Evolutionary conservation across 169 alveolate species (phyloP).

Genomic region (Plasmodium yoelii): DNA sequence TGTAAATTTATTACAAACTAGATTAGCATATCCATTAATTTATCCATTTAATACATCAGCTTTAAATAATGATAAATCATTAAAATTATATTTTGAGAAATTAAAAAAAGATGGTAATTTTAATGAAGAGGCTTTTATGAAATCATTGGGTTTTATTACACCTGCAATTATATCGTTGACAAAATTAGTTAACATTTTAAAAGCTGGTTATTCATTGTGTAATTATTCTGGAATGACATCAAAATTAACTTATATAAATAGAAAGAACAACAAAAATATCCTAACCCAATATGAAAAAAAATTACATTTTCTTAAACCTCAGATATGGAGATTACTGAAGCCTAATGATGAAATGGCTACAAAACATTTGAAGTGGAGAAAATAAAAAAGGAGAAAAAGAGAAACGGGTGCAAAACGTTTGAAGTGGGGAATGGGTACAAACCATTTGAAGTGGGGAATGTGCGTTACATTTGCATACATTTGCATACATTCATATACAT

Average conservation of each 20-base stretch:
- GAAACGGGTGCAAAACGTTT: too few species aligned
- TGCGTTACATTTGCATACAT: too few species aligned
- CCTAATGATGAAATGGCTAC: conserved; percentile 90
- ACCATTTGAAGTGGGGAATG: too few species aligned
- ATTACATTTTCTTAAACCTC: conserved; percentile 82
- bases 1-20: conserved; percentile 77
- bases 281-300: conserved; percentile 60
- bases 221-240: conserved; percentile 35
- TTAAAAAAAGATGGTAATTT: conserved; percentile 67
- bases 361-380: conserved; percentile 88
- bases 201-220: conserved; percentile 76
- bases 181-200: conserved; percentile 65
- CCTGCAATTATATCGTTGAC: conserved; percentile 70
- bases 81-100: conserved; percentile 56
- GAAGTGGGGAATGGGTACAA: too few species aligned
- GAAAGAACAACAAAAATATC: conserved; percentile 12
- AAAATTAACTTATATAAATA: conserved; percentile 32
- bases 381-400: conserved; percentile 29
- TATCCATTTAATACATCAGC: conserved; percentile 81
- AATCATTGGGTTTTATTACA: conserved; percentile 59
- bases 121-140: conserved; percentile 74
- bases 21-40: conserved; percentile 83
- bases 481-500: too few species aligned
- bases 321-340: conserved; percentile 88
- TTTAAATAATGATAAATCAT: conserved; percentile 61